These are phyloP conservation scores for Scenedesmus sp. DNA, from an alignment of 163 green algal species.

Conservation along the genomic window DNA sequence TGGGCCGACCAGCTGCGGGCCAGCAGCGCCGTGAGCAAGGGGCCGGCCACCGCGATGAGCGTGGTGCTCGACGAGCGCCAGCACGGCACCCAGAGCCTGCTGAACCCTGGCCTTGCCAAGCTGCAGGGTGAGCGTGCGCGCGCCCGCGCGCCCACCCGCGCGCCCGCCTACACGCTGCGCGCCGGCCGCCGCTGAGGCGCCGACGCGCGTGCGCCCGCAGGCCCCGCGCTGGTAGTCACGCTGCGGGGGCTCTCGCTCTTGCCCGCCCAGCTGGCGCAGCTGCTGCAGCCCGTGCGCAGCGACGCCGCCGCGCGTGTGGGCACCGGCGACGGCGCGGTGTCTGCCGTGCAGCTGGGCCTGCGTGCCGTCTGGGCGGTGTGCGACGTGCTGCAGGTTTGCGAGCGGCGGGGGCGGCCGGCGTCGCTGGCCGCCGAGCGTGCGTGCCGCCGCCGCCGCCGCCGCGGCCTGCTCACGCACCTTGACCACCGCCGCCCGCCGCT, in stretches of 20 bases:
- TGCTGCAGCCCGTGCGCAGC: conserved; percentile 24
- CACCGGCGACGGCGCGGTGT: conserved; percentile 1
- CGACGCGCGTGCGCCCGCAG: conserved; percentile 19
- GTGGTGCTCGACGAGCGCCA: conserved; percentile 66
- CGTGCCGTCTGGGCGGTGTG: conserved; percentile 25
- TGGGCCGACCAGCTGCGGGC: conserved; percentile 24
- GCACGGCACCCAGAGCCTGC: conserved; percentile 60
- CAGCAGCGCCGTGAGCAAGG: conserved; percentile 21
- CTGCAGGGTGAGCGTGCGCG: conserved; percentile 23
- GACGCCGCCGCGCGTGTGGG: not conserved
- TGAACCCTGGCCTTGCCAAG: conserved; percentile 61
- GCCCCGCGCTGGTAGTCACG: conserved; percentile 62
- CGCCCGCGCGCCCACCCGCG: too few species aligned
- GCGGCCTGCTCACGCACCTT: too few species aligned
- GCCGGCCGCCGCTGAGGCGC: too few species aligned
- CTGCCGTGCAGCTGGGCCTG: conserved; percentile 34
- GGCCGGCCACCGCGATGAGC: too few species aligned
- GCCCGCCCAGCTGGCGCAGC: conserved; percentile 56
- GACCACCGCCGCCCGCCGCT: not conserved
- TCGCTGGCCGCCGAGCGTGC: not conserved
- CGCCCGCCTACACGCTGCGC: too few species aligned
- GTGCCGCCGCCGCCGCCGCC: too few species aligned
- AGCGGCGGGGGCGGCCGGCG: not conserved
- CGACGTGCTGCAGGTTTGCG: conserved; percentile 57
- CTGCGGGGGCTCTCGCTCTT: conserved; percentile 52